Evolutionary conservation across 1,284 basidiomycete genomes (phyloP), one percentile per base, ranked within the genome.

Genomic region (Coniophora puteana): DNA sequence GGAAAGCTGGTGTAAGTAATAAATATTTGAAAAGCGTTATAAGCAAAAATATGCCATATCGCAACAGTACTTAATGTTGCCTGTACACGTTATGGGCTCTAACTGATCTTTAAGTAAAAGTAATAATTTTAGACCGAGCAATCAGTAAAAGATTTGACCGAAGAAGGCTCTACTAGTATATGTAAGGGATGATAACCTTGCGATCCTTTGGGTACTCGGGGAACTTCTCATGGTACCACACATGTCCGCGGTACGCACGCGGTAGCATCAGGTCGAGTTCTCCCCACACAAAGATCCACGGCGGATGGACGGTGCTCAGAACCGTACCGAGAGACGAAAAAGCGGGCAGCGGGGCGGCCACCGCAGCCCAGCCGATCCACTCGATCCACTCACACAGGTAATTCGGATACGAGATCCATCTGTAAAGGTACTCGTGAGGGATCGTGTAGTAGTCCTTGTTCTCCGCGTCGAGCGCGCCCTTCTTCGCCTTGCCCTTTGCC

Each of bases 311-410:
- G 12, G 59, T 58, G 1, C 69, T 66, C 13, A 62, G 50, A 41
- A 76, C 71, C 1, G 51, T 44, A 4, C 41, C 38, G 17, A 61
- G 39, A 7, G 61, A 64, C 13, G 53, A 47, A 36, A 58, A 41
- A 4, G 51, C 49, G 1, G 66, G 72, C 5, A 58, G 13, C 0
- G 76, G 70, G 0, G 69, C 63, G 21, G 80, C 75, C 2, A 87
- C 84, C 21, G 91, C 55, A 1, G 89, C 84, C 55, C 82, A 92
- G 8, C 83, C 87, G 8, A 79, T 54, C 89, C 89, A 93, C 63
- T 93, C 91, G 40, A 83, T 51, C 89, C 89, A 96, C 62, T 95
- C 93, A 63, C 86, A 92, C 36, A 93, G 69, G 62, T 96, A 96
- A 65, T 96, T 93, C 2, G 93, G 93, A 63, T 83, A 94, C n/a